These are phyloP conservation scores for Irpex sp. DNA, from an alignment of 1,284 basidiomycete genomes.

Conservation along the genomic window DNA sequence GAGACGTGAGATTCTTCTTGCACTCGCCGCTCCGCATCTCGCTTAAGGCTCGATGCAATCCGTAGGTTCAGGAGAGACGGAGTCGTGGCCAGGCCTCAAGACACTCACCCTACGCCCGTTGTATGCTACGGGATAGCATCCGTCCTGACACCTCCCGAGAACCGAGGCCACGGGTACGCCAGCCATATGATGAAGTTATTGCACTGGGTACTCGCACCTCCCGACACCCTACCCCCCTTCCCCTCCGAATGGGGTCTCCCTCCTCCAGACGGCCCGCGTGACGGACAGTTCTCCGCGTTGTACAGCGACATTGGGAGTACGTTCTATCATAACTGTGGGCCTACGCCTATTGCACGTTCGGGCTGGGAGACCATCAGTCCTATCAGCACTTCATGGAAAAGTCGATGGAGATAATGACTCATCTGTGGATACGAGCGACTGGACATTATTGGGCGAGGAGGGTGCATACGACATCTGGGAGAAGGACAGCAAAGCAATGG, in stretches of 20 bases:
- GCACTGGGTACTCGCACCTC: conserved; percentile 49
- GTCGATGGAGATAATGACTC: too few relatives aligned
- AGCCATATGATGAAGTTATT: conserved; percentile 57
- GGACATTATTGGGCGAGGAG: conserved; percentile 26
- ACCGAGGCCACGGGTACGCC: conserved; percentile 54
- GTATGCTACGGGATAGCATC: conserved; percentile 47
- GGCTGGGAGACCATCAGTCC: conserved; percentile 59
- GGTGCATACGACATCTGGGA: conserved; percentile 28
- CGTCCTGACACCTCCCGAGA: conserved; percentile 52
- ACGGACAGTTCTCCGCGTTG: conserved; percentile 59
- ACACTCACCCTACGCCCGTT: not conserved
- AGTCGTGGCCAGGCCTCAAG: conserved; percentile 24
- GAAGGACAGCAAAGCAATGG: conserved; percentile 27
- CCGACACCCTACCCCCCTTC: conserved; percentile 37
- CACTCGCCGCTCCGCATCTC: too few relatives aligned
- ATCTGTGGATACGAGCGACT: not conserved
- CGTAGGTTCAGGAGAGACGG: conserved; percentile 29
- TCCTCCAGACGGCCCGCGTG: conserved; percentile 30
- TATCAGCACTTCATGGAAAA: conserved; percentile 53
- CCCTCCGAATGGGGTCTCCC: conserved; percentile 48
- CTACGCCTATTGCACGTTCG: conserved; percentile 29
- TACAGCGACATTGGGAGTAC: conserved; percentile 70
- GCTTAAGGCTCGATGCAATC: too few relatives aligned
- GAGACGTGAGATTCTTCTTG: conserved; percentile 45
- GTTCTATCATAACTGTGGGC: conserved; percentile 61